Conservation (phyloP, 768 basidiomycete genomes). For the Suillus brevipes region DNA sequence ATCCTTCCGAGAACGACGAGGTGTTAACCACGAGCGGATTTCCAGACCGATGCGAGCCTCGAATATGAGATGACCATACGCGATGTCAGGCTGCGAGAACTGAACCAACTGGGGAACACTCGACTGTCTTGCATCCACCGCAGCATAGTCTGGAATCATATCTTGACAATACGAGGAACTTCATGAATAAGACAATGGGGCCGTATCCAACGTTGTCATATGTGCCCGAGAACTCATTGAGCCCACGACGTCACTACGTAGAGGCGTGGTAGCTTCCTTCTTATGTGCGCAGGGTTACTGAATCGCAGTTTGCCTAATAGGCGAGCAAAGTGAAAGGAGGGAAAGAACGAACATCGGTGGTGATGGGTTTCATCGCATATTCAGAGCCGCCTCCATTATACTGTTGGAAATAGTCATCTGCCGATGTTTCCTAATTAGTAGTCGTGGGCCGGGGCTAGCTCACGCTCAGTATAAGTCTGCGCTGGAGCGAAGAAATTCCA, state of each 20-base stretch:
- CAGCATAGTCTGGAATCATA: constrained; percentile 29
- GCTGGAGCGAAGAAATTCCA: neutral
- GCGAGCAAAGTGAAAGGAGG: neutral
- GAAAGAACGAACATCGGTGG: constrained; percentile 10
- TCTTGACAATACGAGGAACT: constrained; percentile 22
- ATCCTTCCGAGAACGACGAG: constrained; percentile 37
- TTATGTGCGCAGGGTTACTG: neutral
- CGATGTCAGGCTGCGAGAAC: no score
- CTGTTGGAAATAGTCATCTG: constrained; percentile 15
- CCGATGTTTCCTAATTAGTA: constrained; percentile 29
- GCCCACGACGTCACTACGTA: no score
- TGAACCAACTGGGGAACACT: constrained; percentile 7
- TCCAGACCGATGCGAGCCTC: constrained; percentile 23
- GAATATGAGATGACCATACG: constrained; percentile 40
- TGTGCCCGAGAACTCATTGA: constrained; percentile 33
- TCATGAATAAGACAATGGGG: constrained; percentile 37
- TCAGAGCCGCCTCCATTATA: constrained; percentile 27
- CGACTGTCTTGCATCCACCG: constrained; percentile 21
- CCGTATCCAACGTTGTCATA: constrained; percentile 42
- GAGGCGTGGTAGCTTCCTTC: neutral
- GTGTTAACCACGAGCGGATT: constrained; percentile 24
- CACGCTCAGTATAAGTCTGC: neutral
- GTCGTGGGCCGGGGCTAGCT: no score
- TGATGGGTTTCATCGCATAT: constrained; percentile 3
- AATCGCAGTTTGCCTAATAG: neutral